Base-by-base conservation (phyloP, 148 eudicot genomes). In the Oxyria digyna region DNA sequence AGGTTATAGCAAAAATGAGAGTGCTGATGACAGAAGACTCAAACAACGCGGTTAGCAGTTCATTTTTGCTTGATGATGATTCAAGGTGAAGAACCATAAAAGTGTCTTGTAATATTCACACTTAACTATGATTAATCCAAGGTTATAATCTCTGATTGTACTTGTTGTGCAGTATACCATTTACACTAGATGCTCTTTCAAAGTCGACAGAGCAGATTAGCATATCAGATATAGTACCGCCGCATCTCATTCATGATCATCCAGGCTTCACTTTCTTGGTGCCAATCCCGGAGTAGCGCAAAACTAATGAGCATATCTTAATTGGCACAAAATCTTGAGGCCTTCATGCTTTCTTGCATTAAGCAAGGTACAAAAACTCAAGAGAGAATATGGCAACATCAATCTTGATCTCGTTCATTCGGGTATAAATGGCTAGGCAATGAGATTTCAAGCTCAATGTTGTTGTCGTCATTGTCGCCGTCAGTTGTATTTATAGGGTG, bases 1-100 rank as follows among this genome's bases (percentile, higher is more conserved):
- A 90, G 97, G 97, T 90, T 35, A 84, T 90, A 81, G 81, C 94
- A 38, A 81, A 78, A 76, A 90, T 87, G 89, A 87, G 90, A 81
- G 85, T 84, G 3, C 74, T 87, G 65, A 87, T 90, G 94, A 87
- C 94, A 1, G 94, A 90, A 77, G 91, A 87, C 73, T 87, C 94
- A 35, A 90, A 84, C 80, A 87, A 84, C 50, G 88, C 93, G 6
- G 85, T 87, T 73, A 87, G 89, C 78, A 87, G 88, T 65, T 85
- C 97, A 64, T 90, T 90, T 72, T 78, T 90, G 66, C 84, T 90
- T 67, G 97, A 90, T 72, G 97, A 90, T 69, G 97, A 90, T 76
- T 90, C 97, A 59, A 90, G 97, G 97, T 87, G 66, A 48, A 33
- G 43, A 41, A 33, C 1, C 93, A 1, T 86, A 90, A 77, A 87